Conservation (phyloP, 768 basidiomycete genomes). For the Russula abietina region DNA sequence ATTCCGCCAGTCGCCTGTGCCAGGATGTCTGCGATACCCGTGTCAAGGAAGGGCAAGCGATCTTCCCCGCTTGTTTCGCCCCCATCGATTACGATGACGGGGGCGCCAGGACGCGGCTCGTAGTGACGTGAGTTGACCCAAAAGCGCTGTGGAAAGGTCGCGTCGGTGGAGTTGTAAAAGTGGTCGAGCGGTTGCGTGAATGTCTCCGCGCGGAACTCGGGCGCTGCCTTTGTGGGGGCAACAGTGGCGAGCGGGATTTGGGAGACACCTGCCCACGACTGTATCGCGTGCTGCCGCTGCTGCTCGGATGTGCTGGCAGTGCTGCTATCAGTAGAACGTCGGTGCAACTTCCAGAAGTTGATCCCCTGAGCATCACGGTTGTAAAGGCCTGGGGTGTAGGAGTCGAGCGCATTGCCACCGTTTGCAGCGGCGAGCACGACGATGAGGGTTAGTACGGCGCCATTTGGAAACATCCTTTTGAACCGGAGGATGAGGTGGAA, state of each 20-base stretch:
- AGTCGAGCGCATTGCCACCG: background rate
- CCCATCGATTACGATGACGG: constrained; percentile 87
- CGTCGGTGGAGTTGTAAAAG: constrained; percentile 46
- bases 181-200: constrained; percentile 88
- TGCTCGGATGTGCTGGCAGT: constrained; percentile 7
- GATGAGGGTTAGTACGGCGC: background rate
- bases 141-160: constrained; percentile 81
- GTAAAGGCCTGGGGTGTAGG: background rate
- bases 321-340: background rate
- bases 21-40: constrained; percentile 78
- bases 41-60: constrained; percentile 40
- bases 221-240: constrained; percentile 23
- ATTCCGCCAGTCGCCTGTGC: constrained; percentile 81
- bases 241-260: background rate
- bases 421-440: background rate
- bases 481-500: background rate
- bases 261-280: background rate
- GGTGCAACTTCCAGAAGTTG: constrained; percentile 54
- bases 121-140: constrained; percentile 89
- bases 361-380: constrained; percentile 50
- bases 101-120: constrained; percentile 59
- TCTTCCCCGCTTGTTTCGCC: constrained; percentile 88
- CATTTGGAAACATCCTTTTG: background rate
- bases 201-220: constrained; percentile 53
- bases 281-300: background rate